Conservation (phyloP, 1,284 basidiomycete genomes). For the Ceratobasidium sp. region DNA sequence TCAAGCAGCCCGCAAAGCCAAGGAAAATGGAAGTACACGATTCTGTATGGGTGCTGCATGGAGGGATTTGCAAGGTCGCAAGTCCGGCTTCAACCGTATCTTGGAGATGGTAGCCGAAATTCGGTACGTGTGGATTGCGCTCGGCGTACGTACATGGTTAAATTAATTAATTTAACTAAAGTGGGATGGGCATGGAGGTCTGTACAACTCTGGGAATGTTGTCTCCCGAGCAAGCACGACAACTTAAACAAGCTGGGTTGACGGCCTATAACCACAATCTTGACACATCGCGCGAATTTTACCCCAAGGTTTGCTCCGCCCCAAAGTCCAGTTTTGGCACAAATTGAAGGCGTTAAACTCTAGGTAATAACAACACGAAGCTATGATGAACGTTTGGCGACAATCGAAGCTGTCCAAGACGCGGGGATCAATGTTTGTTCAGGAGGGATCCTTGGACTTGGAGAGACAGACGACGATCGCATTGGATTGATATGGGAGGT, state of each 20-base stretch:
- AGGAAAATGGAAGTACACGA: constrained; percentile 93
- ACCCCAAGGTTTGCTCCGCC: constrained; percentile 70
- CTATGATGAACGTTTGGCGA: constrained; percentile 92
- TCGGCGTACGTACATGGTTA: background rate
- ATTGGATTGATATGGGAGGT: constrained; percentile 96
- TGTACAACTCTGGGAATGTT: constrained; percentile 99
- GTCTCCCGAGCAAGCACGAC: constrained; percentile 88
- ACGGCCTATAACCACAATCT: constrained; percentile 99
- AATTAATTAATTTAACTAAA: constrained; percentile 53
- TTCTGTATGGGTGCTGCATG: constrained; percentile 99
- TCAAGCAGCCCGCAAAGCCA: constrained; percentile 88
- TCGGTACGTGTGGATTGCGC: constrained; percentile 40
- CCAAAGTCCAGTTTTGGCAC: background rate
- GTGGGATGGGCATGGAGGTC: constrained; percentile 94
- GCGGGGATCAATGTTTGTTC: constrained; percentile 98
- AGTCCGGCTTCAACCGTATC: constrained; percentile 92
- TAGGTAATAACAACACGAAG: constrained; percentile 94
- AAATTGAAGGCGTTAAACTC: background rate
- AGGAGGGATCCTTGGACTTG: constrained; percentile 94
- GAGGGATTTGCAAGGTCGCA: constrained; percentile 93
- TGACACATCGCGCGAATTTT: constrained; percentile 97
- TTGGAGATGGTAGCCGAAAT: constrained; percentile 82
- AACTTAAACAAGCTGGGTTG: constrained; percentile 92
- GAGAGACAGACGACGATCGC: constrained; percentile 89
- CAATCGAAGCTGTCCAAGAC: constrained; percentile 87